phyloP scores from a whole-genome alignment of 2,329 filamentous ascomycete species.

The Botryotinia globosa region DNA sequence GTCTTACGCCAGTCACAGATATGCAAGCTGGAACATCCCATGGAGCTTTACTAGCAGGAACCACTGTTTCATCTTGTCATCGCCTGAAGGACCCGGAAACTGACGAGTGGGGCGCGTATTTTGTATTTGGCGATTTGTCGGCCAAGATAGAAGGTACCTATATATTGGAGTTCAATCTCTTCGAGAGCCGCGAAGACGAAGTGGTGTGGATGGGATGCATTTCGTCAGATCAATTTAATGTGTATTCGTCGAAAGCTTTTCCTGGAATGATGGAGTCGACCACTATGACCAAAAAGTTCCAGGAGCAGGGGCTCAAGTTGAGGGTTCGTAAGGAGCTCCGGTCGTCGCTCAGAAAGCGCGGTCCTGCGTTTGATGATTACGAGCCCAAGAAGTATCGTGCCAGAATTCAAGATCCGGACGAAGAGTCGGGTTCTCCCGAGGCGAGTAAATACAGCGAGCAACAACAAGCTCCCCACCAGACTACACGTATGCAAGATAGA shows the following conservation, averaged over 20 bases:
- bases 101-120: slow-evolving; percentile 78
- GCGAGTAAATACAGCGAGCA: slow-evolving; percentile 14
- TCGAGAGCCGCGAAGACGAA: slow-evolving; percentile 56
- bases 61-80: slow-evolving; percentile 76
- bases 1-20: slow-evolving; percentile 12
- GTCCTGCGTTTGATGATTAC: slow-evolving; percentile 38
- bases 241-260: slow-evolving; percentile 64
- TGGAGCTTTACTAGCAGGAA: slow-evolving; percentile 62
- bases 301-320: slow-evolving; percentile 81
- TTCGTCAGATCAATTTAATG: slow-evolving; percentile 67
- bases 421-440: neutral
- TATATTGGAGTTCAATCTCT: slow-evolving; percentile 73
- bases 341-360: slow-evolving; percentile 40
- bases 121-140: slow-evolving; percentile 87
- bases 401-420: neutral
- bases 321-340: slow-evolving; percentile 80
- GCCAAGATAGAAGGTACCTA: slow-evolving; percentile 71
- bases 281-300: slow-evolving; percentile 75
- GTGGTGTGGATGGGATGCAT: slow-evolving; percentile 39
- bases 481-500: slow-evolving; percentile 10
- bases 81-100: slow-evolving; percentile 69
- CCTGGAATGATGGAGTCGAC: slow-evolving; percentile 80
- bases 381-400: slow-evolving; percentile 34
- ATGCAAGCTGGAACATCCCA: slow-evolving; percentile 23
- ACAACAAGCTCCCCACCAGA: neutral